Evolutionary conservation across 2,329 filamentous ascomycete species (phyloP), one percentile per base, ranked within the genome.

Genomic region (Hypoxylon sp.): DNA sequence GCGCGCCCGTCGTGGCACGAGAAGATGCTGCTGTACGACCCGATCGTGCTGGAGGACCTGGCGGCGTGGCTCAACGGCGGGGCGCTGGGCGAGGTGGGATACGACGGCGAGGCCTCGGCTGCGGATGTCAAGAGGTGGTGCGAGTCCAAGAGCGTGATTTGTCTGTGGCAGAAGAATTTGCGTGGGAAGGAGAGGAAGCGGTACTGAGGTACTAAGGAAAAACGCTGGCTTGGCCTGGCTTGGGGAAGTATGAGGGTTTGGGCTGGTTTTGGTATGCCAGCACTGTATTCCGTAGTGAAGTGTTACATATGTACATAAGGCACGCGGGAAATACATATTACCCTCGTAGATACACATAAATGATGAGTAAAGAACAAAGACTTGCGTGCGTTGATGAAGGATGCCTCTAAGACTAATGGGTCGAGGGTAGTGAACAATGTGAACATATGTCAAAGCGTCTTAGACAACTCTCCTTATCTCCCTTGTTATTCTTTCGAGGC

Each of bases 21-120:
- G 77, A 96, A 93, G 79, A 97, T 99, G 48, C 81, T 98, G 5
- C 87, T 98, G 75, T 98, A 96, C 74, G 94, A 98, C 71, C 93
- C 94, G 0, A 90, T 99, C 44, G 84, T 95, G 1, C 78, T 97
- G 0, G 94, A 98, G 77, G 93, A 97, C 68, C 80, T 99, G 13
- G 86, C 94, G 0, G 79, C 81, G 0, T 98, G 93, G 91, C 79
- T 98, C 15, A 97, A 97, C 70, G 84, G 84, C 3, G 90, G 90
- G 11, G 86, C 87, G 22, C 78, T 94, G 46, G 83, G 82, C 11
- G 80, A 81, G 3, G 84, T 87, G 0, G 87, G 87, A 0, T 90
- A 86, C 70, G 89, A 92, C 68, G 84, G 83, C 7, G 88, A 92
- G 73, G 85, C 91, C 8, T 82, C 81, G 6, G 79, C 86, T 0